These are phyloP conservation scores for Polysphondylium violaceum DNA, from an alignment of 78 protist species.

Conservation along the genomic window DNA sequence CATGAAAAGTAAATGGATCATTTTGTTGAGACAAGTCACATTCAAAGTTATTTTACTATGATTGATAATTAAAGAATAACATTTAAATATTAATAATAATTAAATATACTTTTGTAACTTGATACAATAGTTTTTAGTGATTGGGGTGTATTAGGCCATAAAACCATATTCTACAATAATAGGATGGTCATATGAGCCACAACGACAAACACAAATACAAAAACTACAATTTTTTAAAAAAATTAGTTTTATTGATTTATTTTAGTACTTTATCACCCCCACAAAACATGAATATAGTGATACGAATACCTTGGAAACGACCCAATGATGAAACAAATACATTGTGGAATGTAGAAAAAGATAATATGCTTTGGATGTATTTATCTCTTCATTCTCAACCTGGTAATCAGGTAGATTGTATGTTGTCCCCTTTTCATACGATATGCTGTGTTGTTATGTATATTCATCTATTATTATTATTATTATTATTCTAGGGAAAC, in stretches of 20 bases:
- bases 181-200: too few species aligned
- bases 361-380: constrained; percentile 18
- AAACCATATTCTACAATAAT: too few species aligned
- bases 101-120: too few species aligned
- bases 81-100: too few species aligned
- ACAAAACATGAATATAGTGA: not conserved
- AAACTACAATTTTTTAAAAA: too few species aligned
- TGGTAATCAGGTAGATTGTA: constrained; percentile 5
- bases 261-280: not conserved
- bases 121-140: too few species aligned
- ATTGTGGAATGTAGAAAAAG: constrained; percentile 3
- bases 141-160: too few species aligned
- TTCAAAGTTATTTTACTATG: too few species aligned
- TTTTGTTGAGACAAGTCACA: too few species aligned
- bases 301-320: constrained; percentile 19
- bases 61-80: too few species aligned
- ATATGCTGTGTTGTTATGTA: not conserved
- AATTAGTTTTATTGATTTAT: too few species aligned
- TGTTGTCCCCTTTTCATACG: not conserved
- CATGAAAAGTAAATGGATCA: too few species aligned
- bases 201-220: not conserved
- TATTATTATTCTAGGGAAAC: not conserved
- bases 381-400: constrained; percentile 33
- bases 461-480: not conserved
- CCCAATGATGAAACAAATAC: not conserved